A percentile compares a stretch with the other conserved stretches of the same genome.
phyloP scores from a whole-genome alignment of 139 green algal genomes.

The Ettlia oleoabundans region DNA sequence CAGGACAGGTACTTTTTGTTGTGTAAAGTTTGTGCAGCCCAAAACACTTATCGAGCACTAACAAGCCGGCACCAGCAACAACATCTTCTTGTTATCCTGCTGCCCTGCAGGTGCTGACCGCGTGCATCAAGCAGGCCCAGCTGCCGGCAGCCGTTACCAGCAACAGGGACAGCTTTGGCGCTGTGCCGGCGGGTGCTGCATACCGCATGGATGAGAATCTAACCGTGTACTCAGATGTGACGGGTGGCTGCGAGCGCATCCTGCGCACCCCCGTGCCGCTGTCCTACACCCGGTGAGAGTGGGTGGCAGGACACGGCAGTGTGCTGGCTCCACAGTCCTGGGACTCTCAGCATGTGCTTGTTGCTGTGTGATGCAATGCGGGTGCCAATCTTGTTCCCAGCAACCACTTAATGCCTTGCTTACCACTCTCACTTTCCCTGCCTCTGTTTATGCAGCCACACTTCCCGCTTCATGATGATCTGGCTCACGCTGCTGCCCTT shows the following conservation, averaged over 20 bases:
- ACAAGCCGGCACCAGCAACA: not conserved
- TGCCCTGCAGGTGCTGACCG: constrained; percentile 15
- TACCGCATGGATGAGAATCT: constrained; percentile 66
- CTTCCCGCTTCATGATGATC: constrained; percentile 33
- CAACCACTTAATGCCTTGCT: no score
- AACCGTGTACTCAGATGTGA: constrained; percentile 68
- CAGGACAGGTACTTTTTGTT: not conserved
- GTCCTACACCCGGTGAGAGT: constrained; percentile 43
- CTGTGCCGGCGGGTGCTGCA: constrained; percentile 9
- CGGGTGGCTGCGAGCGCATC: constrained; percentile 78
- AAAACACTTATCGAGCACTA: no score
- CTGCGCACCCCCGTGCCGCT: constrained; percentile 82
- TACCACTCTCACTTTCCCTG: constrained; percentile 62
- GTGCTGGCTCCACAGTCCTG: no score
- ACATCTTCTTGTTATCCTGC: not conserved
- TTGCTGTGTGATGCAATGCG: no score
- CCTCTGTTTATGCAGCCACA: constrained; percentile 27
- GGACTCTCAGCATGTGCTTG: no score
- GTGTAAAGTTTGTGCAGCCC: not conserved
- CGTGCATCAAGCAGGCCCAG: constrained; percentile 18
- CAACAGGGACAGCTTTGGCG: constrained; percentile 9
- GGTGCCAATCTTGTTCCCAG: no score
- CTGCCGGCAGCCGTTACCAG: constrained; percentile 14
- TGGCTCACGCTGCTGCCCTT: constrained; percentile 36
- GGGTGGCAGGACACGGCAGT: no score